Evolutionary conservation across 2,329 filamentous ascomycete genomes (phyloP).

Genomic region (Fusarium sp.): DNA sequence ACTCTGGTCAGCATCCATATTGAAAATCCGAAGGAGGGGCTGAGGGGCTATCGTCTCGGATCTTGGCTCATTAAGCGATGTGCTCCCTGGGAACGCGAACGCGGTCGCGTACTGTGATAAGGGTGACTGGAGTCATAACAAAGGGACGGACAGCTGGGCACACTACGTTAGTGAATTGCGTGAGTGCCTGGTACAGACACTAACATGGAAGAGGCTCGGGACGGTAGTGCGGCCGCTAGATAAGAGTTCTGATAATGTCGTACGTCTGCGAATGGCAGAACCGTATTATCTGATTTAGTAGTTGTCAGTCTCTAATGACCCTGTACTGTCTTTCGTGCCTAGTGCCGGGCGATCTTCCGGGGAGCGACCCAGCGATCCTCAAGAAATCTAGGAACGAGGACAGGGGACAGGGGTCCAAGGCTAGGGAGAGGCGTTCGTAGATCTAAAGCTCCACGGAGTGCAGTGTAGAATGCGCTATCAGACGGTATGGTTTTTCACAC

Average conservation of each 20-base stretch:
- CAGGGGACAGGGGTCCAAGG: slow-evolving; percentile 3
- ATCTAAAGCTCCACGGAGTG: slow-evolving; percentile 13
- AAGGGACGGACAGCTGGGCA: slow-evolving; percentile 35
- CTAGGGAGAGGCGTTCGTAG: slow-evolving; percentile 23
- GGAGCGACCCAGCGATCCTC: slow-evolving; percentile 33
- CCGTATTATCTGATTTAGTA: neutral
- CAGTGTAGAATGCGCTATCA: neutral
- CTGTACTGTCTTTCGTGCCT: neutral
- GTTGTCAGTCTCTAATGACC: slow-evolving; percentile 8
- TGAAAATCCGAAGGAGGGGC: slow-evolving; percentile 13
- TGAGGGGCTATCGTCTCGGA: slow-evolving; percentile 11
- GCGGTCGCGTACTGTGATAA: slow-evolving; percentile 17
- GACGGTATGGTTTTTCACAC: slow-evolving; percentile 3
- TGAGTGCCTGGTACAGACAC: neutral
- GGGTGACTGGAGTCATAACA: slow-evolving; percentile 36
- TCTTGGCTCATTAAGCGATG: slow-evolving; percentile 14
- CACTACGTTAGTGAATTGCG: slow-evolving; percentile 23
- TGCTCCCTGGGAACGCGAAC: slow-evolving; percentile 31
- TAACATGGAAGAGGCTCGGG: slow-evolving; percentile 28
- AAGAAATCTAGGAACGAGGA: slow-evolving; percentile 32
- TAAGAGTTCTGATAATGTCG: slow-evolving; percentile 23
- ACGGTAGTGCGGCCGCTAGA: slow-evolving; percentile 26
- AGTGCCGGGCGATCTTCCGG: slow-evolving; percentile 40
- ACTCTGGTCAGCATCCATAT: slow-evolving; percentile 1
- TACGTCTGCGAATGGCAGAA: neutral